Evolutionary conservation across 169 alveolate species (phyloP).

Genomic region (Toxoplasma gondii): DNA sequence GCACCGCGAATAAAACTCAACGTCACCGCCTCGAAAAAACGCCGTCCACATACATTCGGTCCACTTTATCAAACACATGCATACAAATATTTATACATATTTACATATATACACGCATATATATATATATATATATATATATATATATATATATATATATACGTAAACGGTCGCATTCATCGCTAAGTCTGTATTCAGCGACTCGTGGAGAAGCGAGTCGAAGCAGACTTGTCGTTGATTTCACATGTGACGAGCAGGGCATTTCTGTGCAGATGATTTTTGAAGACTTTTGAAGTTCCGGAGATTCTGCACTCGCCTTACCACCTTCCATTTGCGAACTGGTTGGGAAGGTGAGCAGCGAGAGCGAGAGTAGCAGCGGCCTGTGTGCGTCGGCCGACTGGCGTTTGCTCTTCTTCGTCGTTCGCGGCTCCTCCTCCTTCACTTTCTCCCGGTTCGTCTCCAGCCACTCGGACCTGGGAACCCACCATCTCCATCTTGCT

Average conservation of each 20-base stretch:
- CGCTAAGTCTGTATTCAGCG: too few species aligned
- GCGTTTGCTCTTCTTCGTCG: neutral
- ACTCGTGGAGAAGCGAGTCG: too few species aligned
- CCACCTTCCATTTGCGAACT: conserved; percentile 33
- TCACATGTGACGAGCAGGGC: neutral
- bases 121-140: too few species aligned
- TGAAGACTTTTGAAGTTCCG: too few species aligned
- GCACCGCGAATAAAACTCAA: too few species aligned
- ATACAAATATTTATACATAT: neutral
- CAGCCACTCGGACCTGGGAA: neutral
- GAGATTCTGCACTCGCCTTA: neutral
- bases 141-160: too few species aligned
- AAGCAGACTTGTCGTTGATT: too few species aligned
- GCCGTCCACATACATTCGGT: too few species aligned
- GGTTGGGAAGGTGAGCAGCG: conserved; percentile 28
- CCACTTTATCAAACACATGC: neutral
- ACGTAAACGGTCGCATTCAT: too few species aligned
- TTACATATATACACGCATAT: neutral
- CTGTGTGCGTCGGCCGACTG: neutral
- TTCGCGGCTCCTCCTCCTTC: neutral
- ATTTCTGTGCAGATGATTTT: too few species aligned
- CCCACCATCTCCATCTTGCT: neutral
- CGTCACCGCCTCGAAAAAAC: too few species aligned
- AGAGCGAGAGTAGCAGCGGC: neutral
- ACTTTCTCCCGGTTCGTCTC: neutral